These are phyloP conservation scores for Hypoxylon sp. DNA, from an alignment of 2,329 filamentous ascomycete species.

Conservation along the genomic window DNA sequence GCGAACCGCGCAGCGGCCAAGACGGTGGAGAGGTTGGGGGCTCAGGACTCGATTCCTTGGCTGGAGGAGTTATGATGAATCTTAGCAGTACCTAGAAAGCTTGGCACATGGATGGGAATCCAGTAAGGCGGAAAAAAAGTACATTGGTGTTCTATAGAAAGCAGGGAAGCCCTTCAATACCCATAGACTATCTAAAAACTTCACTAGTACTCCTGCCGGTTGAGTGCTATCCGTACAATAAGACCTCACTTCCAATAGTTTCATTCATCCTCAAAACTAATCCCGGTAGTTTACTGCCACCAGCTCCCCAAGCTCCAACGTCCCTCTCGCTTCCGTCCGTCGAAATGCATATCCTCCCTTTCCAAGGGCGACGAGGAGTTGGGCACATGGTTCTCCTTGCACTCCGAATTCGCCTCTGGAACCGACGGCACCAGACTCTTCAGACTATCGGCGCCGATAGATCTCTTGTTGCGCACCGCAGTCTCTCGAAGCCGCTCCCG, in stretches of 20 bases:
- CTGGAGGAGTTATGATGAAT: constrained; percentile 64
- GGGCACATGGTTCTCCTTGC: constrained; percentile 29
- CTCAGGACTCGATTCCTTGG: constrained; percentile 76
- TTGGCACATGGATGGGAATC: too few species aligned
- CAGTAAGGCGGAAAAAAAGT: too few species aligned
- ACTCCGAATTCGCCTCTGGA: constrained; percentile 32
- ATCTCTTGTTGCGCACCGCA: constrained; percentile 47
- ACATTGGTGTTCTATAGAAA: too few species aligned
- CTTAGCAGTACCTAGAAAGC: too few species aligned
- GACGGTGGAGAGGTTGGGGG: constrained; percentile 74
- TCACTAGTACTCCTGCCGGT: too few species aligned
- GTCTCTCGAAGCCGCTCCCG: constrained; percentile 44
- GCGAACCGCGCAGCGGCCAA: constrained; percentile 72
- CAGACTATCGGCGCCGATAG: constrained; percentile 48
- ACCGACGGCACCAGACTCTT: constrained; percentile 49
- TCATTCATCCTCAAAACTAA: neutral
- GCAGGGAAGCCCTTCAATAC: constrained; percentile 15
- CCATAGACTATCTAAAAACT: constrained; percentile 28
- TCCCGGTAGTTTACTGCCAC: constrained; percentile 42
- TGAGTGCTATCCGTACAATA: constrained; percentile 7
- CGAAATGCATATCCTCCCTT: constrained; percentile 34
- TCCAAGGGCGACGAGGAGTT: constrained; percentile 13
- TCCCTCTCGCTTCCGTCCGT: constrained; percentile 38
- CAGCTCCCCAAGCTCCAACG: constrained; percentile 47
- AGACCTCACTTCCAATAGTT: neutral